These are phyloP conservation scores for Begonia peltatifolia DNA, from an alignment of 306 rosid genomes.

Conservation along the genomic window DNA sequence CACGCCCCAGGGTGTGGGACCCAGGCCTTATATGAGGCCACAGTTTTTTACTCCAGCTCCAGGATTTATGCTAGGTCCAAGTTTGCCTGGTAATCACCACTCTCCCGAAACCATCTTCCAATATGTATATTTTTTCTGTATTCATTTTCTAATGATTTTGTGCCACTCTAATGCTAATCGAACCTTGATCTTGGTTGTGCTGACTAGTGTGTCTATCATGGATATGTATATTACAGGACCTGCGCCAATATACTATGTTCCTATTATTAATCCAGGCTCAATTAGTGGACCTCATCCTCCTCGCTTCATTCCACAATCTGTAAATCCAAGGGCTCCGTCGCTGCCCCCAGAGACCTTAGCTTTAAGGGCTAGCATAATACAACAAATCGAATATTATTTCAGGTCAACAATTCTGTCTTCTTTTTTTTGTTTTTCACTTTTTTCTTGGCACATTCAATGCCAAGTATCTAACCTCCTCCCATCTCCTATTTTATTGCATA, in stretches of 20 bases:
- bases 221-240: slow-evolving; percentile 32
- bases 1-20: slow-evolving; percentile 55
- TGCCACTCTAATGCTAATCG: too few species aligned
- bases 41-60: slow-evolving; percentile 58
- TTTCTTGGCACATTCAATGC: too few species aligned
- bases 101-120: neutral
- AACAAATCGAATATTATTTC: slow-evolving; percentile 85
- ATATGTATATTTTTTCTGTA: too few species aligned
- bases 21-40: slow-evolving; percentile 62
- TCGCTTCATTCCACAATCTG: slow-evolving; percentile 40
- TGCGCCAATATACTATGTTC: slow-evolving; percentile 50
- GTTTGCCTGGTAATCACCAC: slow-evolving; percentile 48
- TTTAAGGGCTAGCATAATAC: slow-evolving; percentile 45
- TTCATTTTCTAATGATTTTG: too few species aligned
- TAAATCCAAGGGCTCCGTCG: slow-evolving; percentile 31
- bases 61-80: slow-evolving; percentile 65
- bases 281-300: slow-evolving; percentile 60
- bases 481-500: too few species aligned
- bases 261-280: slow-evolving; percentile 50
- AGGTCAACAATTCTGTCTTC: slow-evolving; percentile 28
- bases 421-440: neutral
- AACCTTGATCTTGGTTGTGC: too few species aligned
- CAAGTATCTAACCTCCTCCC: too few species aligned
- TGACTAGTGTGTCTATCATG: too few species aligned
- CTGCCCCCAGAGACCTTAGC: slow-evolving; percentile 35